Evolutionary conservation across 495 filamentous ascomycete genomes (phyloP).

Genomic region (Lasiosphaeria hispida): DNA sequence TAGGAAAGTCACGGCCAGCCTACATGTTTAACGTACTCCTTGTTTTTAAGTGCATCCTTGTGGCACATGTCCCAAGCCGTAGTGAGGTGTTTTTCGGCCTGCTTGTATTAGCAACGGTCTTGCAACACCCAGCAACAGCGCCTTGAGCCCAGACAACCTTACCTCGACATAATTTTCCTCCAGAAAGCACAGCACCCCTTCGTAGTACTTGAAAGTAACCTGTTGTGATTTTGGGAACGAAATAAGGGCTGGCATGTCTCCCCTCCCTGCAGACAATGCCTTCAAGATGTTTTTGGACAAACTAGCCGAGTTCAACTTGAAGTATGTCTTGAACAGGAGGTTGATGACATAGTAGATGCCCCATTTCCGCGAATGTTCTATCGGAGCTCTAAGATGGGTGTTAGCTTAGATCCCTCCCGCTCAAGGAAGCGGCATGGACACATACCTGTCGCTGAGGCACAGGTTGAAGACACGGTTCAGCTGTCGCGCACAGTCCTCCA

Average conservation of each 20-base stretch:
- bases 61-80: slow-evolving; percentile 78
- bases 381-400: slow-evolving; percentile 58
- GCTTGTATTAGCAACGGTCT: slow-evolving; percentile 21
- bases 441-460: slow-evolving; percentile 85
- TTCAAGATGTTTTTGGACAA: slow-evolving; percentile 87
- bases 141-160: slow-evolving; percentile 12
- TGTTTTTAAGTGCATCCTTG: slow-evolving; percentile 65
- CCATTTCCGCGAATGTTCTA: slow-evolving; percentile 95
- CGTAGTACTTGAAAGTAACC: slow-evolving; percentile 96
- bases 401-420: slow-evolving; percentile 13
- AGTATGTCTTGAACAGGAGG: slow-evolving; percentile 95
- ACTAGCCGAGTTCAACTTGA: slow-evolving; percentile 86
- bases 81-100: slow-evolving; percentile 79
- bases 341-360: slow-evolving; percentile 91
- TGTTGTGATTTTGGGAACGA: slow-evolving; percentile 82
- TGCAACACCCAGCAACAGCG: background rate
- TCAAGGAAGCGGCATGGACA: slow-evolving; percentile 6
- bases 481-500: slow-evolving; percentile 84
- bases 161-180: slow-evolving; percentile 87
- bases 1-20: background rate
- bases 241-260: slow-evolving; percentile 72
- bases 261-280: slow-evolving; percentile 68
- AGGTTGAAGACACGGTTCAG: slow-evolving; percentile 86
- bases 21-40: slow-evolving; percentile 61
- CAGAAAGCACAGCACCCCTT: slow-evolving; percentile 83